These are phyloP conservation scores for Sphagnurus paluster DNA, from an alignment of 1,284 basidiomycete genomes.

Conservation along the genomic window DNA sequence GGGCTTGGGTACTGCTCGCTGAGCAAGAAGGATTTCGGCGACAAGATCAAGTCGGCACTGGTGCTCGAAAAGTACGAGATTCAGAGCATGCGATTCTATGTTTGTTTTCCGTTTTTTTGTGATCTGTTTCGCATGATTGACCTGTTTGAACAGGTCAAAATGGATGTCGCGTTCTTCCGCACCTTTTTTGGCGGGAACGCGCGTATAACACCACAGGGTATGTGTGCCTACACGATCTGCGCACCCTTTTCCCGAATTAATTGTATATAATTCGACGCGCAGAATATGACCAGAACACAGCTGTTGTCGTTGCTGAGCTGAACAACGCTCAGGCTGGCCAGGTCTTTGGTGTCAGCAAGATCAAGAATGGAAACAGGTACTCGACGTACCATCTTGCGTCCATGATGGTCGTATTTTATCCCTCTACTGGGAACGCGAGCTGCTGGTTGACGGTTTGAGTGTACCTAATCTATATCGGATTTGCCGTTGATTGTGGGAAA, in stretches of 20 bases:
- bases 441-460: slow-evolving; percentile 5
- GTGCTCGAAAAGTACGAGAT: slow-evolving; percentile 8
- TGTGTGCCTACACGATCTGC: too few species aligned
- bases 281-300: slow-evolving; percentile 8
- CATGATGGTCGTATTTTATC: slow-evolving; percentile 8
- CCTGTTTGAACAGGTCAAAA: background rate
- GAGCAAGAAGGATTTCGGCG: slow-evolving; percentile 10
- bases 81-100: slow-evolving; percentile 7
- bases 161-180: slow-evolving; percentile 7
- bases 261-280: too few species aligned
- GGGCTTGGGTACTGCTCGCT: slow-evolving; percentile 6
- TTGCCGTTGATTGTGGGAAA: background rate
- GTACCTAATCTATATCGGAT: too few species aligned
- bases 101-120: background rate
- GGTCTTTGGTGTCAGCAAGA: slow-evolving; percentile 8
- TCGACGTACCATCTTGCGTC: slow-evolving; percentile 2
- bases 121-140: background rate
- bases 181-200: slow-evolving; percentile 6
- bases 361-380: slow-evolving; percentile 10
- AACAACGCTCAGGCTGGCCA: slow-evolving; percentile 4
- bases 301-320: slow-evolving; percentile 10
- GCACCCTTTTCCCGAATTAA: too few species aligned
- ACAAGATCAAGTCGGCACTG: slow-evolving; percentile 7
- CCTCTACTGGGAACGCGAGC: slow-evolving; percentile 2
- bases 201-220: slow-evolving; percentile 3